Conservation (phyloP, 371 early-diverging fungal genomes). For the Pancytospora philotis region DNA sequence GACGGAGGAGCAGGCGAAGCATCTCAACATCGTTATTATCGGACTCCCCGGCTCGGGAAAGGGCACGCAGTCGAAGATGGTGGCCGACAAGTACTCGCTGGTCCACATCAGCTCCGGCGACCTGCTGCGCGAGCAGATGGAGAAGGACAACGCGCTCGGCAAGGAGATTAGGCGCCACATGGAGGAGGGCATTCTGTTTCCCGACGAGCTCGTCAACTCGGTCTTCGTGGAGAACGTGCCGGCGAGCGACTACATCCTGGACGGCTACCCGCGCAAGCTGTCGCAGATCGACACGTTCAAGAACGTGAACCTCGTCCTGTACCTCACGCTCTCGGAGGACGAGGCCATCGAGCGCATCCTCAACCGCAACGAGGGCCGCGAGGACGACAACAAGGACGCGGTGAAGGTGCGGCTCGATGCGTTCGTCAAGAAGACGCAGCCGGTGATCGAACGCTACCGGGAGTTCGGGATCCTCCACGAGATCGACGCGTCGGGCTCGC, state of each 20-base stretch:
- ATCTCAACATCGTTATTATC: constrained; percentile 21
- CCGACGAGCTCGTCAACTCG: constrained; percentile 88
- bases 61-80: constrained; percentile 76
- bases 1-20: background rate
- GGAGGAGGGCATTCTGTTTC: constrained; percentile 76
- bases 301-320: constrained; percentile 61
- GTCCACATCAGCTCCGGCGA: constrained; percentile 96
- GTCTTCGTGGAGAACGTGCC: constrained; percentile 85
- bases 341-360: constrained; percentile 66
- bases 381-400: constrained; percentile 82
- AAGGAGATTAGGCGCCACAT: constrained; percentile 18
- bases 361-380: constrained; percentile 82
- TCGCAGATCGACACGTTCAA: constrained; percentile 84
- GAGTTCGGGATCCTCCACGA: constrained; percentile 73
- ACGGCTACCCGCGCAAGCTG: constrained; percentile 97
- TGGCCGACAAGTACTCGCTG: constrained; percentile 71
- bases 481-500: constrained; percentile 64
- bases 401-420: constrained; percentile 76
- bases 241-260: constrained; percentile 91
- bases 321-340: constrained; percentile 54
- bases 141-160: constrained; percentile 70
- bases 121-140: constrained; percentile 90
- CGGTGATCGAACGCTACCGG: constrained; percentile 87
- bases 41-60: constrained; percentile 84
- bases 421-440: constrained; percentile 85